Base-by-base conservation (phyloP, 108 stramenopile species). In the Cyclostephanos tholiformis region DNA sequence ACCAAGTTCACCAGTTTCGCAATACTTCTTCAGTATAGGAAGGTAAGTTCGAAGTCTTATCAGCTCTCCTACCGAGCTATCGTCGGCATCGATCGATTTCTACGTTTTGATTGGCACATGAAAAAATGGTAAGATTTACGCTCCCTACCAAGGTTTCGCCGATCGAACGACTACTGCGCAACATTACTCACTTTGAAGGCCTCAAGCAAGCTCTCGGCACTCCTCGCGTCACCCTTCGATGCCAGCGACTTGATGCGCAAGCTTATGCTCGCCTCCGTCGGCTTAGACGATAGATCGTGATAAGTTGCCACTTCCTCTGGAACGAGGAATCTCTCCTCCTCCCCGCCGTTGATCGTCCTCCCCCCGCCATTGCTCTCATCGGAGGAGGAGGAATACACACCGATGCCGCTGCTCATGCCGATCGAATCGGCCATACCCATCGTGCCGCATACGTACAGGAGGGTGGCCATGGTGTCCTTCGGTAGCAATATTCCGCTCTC, bases 31-130 rank as follows among this genome's bases (percentile, higher is more conserved):
- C 67, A 91, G 81, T 17, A 92, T 75, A 16, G 94, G 94, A 17
- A 87, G 65, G 75, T 89, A 95, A n/a, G 90, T 89, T 52, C 94
- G 88, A 14, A 91, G 75, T 30, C 88, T 69, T 41, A 89, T 63
- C 11, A 77, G 69, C 43, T 81, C 86, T 10, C 80, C 56, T 4
- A 10, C 75, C 20, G 81, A 62, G 55, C 77, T 35, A 17, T 3
- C 65, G 22, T 79, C 72, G 25, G 38, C 65, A 36, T 64, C 69
- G n/a, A 79, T 72, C 5, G 25, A 61, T 48, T 71, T 61, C 72
- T 58, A 11, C 17, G 39, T 38, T 43, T 20, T 32, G 58, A 19
- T 23, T 58, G 48, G 20, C 8, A 41, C 17, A 0, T 10, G 29
- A 32, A 71, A 36, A 12, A 20, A 66, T 65, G 16, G 30, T 44